Percentiles rank a stretch among this genome's conserved stretches.
phyloP scores from a whole-genome alignment of 768 basidiomycete species.

The Termitomyces eurrhizus region DNA sequence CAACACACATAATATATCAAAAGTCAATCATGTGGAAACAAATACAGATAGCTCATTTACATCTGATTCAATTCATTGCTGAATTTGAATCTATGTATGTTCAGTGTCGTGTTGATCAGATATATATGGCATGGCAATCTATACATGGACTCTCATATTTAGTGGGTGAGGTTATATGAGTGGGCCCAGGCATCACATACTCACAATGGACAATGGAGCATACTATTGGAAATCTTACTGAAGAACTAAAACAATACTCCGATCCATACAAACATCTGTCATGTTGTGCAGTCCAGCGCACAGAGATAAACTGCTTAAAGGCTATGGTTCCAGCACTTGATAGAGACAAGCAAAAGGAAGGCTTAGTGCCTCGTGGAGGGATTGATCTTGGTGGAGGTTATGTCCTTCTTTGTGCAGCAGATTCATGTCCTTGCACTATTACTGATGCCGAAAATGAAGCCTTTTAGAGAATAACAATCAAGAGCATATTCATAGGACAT shows the following conservation, averaged over 20 bases:
- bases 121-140: constrained; percentile 32
- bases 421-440: background rate
- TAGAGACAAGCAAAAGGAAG: background rate
- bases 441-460: background rate
- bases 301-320: constrained; percentile 10
- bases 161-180: constrained; percentile 17
- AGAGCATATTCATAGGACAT: background rate
- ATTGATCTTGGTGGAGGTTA: background rate
- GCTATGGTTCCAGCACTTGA: constrained; percentile 9
- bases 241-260: constrained; percentile 13
- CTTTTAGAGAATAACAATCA: background rate
- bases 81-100: constrained; percentile 34
- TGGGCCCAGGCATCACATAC: constrained; percentile 18
- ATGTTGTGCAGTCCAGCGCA: background rate
- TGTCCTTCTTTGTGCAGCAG: background rate
- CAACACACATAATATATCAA: constrained; percentile 5
- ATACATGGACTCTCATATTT: constrained; percentile 29
- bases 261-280: constrained; percentile 15
- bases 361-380: too few species aligned
- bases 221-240: background rate
- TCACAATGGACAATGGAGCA: constrained; percentile 18
- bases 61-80: constrained; percentile 21
- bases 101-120: constrained; percentile 14
- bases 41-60: background rate
- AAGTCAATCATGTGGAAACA: background rate